Conservation (phyloP, 2,329 filamentous ascomycete genomes). For the Fusarium nodosum region DNA sequence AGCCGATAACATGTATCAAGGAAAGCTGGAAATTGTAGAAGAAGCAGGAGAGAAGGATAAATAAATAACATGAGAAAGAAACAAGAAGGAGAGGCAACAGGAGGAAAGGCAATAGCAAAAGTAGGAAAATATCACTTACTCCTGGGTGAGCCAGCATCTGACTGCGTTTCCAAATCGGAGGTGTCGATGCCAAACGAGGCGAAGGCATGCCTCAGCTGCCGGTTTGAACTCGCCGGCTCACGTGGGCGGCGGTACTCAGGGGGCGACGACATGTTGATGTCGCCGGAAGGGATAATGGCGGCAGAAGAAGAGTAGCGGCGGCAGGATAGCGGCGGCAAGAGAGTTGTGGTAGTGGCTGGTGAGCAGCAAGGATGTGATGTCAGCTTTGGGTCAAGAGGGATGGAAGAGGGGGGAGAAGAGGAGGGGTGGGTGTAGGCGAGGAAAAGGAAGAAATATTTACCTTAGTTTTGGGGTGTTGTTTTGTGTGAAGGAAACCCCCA, state of each 20-base stretch:
- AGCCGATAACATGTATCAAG: too few species aligned
- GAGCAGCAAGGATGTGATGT: background rate
- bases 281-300: background rate
- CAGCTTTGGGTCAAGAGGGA: background rate
- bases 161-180: slow-evolving; percentile 5
- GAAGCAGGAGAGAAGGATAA: background rate
- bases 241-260: slow-evolving; percentile 19
- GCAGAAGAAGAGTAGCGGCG: background rate
- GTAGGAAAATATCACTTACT: slow-evolving; percentile 18
- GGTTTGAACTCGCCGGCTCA: background rate
- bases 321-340: background rate
- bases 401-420: background rate
- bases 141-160: slow-evolving; percentile 10
- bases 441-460: slow-evolving; percentile 8
- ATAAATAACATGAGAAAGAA: background rate
- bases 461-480: slow-evolving; percentile 13
- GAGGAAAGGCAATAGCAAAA: background rate
- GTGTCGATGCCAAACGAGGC: slow-evolving; percentile 13
- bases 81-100: background rate
- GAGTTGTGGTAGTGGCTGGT: background rate
- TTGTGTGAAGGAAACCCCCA: background rate
- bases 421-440: background rate
- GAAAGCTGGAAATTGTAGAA: background rate
- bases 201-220: slow-evolving; percentile 24
- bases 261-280: slow-evolving; percentile 30